Evolutionary conservation across 768 basidiomycete species (phyloP).

Genomic region (Leccinum incarnatum): DNA sequence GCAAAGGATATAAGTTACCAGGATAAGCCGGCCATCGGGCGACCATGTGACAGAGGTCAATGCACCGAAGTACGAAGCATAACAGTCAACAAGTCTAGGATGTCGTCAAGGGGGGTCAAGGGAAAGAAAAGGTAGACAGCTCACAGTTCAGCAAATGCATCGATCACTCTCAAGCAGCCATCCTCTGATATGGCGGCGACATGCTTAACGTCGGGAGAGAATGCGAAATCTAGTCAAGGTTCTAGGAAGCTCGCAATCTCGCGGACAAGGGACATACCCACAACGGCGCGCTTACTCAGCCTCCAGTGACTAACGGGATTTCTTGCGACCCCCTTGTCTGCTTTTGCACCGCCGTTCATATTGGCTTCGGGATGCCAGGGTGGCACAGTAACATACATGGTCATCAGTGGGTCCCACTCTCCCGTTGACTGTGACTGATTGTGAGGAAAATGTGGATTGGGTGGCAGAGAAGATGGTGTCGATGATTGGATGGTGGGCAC

Average conservation of each 20-base stretch:
- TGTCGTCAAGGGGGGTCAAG: conserved; percentile 3
- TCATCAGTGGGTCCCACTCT: conserved; percentile 76
- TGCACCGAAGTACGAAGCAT: conserved; percentile 92
- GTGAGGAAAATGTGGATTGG: conserved; percentile 27
- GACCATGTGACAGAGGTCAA: conserved; percentile 93
- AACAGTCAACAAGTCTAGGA: conserved; percentile 84
- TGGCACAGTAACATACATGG: conserved; percentile 76
- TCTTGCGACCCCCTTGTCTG: conserved; percentile 70
- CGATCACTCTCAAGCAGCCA: conserved; percentile 86
- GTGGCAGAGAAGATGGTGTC: conserved; percentile 26
- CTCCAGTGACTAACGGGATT: conserved; percentile 94
- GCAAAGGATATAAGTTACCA: conserved; percentile 42
- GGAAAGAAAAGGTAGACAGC: conserved; percentile 22
- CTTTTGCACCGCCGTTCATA: conserved; percentile 30
- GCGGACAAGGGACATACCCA: conserved; percentile 48
- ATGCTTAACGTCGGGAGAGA: conserved; percentile 90
- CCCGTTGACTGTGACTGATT: conserved; percentile 27
- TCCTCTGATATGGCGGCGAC: conserved; percentile 92
- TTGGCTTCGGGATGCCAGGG: conserved; percentile 74
- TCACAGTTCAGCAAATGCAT: conserved; percentile 82
- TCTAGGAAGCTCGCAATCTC: conserved; percentile 1
- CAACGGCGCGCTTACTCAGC: conserved; percentile 65
- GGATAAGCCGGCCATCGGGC: conserved; percentile 89
- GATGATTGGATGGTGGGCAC: conserved; percentile 41
- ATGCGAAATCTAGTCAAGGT: conserved; percentile 68